These are phyloP conservation scores for Wickerhamia fluorescens DNA, from an alignment of 805 yeast genomes.

Conservation along the genomic window DNA sequence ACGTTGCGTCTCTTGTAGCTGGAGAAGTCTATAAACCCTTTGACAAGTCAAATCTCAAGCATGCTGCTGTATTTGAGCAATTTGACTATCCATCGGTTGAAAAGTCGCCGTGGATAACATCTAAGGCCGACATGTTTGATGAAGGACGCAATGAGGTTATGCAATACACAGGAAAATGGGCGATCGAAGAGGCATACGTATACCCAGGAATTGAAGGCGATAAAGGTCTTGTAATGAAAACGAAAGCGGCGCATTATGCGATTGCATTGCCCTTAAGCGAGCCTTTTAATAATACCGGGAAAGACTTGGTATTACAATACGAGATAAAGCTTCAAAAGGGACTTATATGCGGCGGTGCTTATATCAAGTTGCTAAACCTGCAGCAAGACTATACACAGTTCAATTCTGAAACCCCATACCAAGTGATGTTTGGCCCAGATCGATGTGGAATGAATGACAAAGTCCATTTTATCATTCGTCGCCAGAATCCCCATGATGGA, in stretches of 20 bases:
- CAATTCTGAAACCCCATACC: slow-evolving; percentile 63
- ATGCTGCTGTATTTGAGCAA: slow-evolving; percentile 67
- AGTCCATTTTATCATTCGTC: slow-evolving; percentile 67
- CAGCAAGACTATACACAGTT: slow-evolving; percentile 41
- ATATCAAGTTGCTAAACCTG: slow-evolving; percentile 61
- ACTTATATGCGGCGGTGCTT: slow-evolving; percentile 83
- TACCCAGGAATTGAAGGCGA: slow-evolving; percentile 60
- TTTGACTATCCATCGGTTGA: slow-evolving; percentile 30
- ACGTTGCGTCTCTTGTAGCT: neutral
- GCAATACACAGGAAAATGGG: slow-evolving; percentile 71
- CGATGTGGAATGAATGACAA: slow-evolving; percentile 76
- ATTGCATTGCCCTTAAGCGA: slow-evolving; percentile 56
- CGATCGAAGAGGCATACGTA: slow-evolving; percentile 47
- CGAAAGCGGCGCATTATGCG: slow-evolving; percentile 77
- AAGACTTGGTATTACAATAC: slow-evolving; percentile 77
- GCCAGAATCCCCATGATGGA: slow-evolving; percentile 48
- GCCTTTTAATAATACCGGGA: slow-evolving; percentile 52
- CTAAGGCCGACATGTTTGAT: slow-evolving; percentile 39
- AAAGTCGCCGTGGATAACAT: slow-evolving; percentile 39
- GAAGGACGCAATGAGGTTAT: slow-evolving; percentile 38
- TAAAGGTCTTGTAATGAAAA: slow-evolving; percentile 67
- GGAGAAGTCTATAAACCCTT: neutral
- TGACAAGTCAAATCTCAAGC: neutral
- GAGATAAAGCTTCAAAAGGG: slow-evolving; percentile 82
- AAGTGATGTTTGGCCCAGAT: slow-evolving; percentile 93